phyloP scores from a whole-genome alignment of 2,329 filamentous ascomycete species.

The Exutisphaerella laricina region DNA sequence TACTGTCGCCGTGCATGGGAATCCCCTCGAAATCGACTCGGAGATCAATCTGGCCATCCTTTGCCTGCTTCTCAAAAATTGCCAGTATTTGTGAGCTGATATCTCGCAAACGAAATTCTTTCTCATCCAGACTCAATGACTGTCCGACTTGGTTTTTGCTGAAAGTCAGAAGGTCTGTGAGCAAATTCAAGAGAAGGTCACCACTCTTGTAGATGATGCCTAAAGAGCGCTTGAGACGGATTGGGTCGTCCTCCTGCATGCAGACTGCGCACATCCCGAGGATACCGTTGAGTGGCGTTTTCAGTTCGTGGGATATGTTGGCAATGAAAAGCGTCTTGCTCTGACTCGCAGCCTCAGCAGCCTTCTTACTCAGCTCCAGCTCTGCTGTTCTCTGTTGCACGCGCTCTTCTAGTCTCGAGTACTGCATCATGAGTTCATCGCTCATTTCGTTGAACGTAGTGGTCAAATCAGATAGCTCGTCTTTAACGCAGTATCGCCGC shows the following conservation, averaged over 20 bases:
- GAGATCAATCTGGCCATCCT: conserved; percentile 70
- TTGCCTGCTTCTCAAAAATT: conserved; percentile 86
- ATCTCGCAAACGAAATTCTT: conserved; percentile 78
- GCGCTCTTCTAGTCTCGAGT: conserved; percentile 75
- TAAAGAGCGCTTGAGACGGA: conserved; percentile 72
- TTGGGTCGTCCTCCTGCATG: conserved; percentile 81
- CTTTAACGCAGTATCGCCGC: conserved; percentile 67
- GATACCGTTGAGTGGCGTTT: conserved; percentile 93
- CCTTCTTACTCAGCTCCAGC: conserved; percentile 82
- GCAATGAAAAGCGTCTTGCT: conserved; percentile 98
- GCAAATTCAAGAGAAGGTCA: conserved; percentile 74
- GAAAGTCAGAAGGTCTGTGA: conserved; percentile 87
- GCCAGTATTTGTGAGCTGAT: conserved; percentile 74
- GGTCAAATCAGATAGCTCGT: conserved; percentile 79
- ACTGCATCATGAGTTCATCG: conserved; percentile 82
- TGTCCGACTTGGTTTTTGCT: conserved; percentile 93
- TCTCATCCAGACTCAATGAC: conserved; percentile 73
- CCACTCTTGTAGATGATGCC: conserved; percentile 85
- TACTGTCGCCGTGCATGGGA: conserved; percentile 29
- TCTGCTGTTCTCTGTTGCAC: conserved; percentile 78
- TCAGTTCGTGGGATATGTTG: conserved; percentile 82
- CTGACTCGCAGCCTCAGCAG: conserved; percentile 89
- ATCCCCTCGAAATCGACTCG: conserved; percentile 63
- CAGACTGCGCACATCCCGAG: conserved; percentile 89
- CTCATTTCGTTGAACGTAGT: conserved; percentile 90